Evolutionary conservation across 2,329 filamentous ascomycete species (phyloP).

Genomic region (Sphaceloma murrayae): DNA sequence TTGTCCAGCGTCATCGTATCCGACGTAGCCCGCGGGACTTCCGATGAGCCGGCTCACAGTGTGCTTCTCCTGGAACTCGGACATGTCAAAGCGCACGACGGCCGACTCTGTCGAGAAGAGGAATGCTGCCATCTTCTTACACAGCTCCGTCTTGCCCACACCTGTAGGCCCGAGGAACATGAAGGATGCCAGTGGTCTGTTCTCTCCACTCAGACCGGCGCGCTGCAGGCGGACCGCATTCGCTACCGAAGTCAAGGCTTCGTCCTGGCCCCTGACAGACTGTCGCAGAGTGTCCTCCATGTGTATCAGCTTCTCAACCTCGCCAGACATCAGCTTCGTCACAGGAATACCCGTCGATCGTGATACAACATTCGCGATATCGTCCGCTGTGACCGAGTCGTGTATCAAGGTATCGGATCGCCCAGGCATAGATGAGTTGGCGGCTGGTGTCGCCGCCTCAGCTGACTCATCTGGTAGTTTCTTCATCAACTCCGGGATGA

Average conservation of each 20-base stretch:
- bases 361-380: conserved; percentile 87
- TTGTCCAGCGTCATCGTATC: conserved; percentile 93
- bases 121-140: conserved; percentile 89
- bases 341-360: conserved; percentile 88
- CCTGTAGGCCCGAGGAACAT: conserved; percentile 97
- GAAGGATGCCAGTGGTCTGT: conserved; percentile 83
- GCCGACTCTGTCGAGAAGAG: conserved; percentile 87
- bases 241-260: conserved; percentile 81
- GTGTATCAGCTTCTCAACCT: conserved; percentile 86
- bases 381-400: conserved; percentile 88
- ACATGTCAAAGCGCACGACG: conserved; percentile 94
- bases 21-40: conserved; percentile 86
- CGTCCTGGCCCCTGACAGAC: conserved; percentile 84
- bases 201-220: conserved; percentile 83
- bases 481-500: conserved; percentile 70
- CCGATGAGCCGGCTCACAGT: conserved; percentile 90
- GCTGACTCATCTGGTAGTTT: conserved; percentile 66
- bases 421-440: not conserved
- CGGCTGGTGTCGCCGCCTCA: conserved; percentile 32
- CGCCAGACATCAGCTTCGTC: conserved; percentile 81
- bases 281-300: conserved; percentile 87
- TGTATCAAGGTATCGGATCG: conserved; percentile 59
- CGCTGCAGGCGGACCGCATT: conserved; percentile 91
- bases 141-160: conserved; percentile 93
- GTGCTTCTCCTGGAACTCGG: conserved; percentile 94